Conservation (phyloP, 202 grass and related monocot genomes). For the Eragrostis tef region DNA sequence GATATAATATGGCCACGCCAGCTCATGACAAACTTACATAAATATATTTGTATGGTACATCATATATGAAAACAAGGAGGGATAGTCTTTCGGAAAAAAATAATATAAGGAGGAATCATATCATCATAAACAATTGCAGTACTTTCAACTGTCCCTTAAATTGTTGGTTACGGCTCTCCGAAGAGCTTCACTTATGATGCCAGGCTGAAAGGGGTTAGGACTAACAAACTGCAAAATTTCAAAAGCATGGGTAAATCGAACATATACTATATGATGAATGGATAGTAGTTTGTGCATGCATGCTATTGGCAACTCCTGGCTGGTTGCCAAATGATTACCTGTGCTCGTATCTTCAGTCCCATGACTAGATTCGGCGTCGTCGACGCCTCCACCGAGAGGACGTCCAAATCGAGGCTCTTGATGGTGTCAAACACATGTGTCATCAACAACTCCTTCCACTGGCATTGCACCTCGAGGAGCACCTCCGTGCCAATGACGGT, state of each 20-base stretch:
- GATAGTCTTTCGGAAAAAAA: too few relatives aligned
- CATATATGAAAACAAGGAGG: too few relatives aligned
- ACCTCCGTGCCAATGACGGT: constrained; percentile 29
- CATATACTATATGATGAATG: too few relatives aligned
- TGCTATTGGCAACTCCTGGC: too few relatives aligned
- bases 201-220: constrained; percentile 48
- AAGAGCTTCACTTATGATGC: constrained; percentile 63
- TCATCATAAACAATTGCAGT: too few relatives aligned
- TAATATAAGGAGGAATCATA: too few relatives aligned
- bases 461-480: constrained; percentile 59
- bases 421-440: constrained; percentile 62
- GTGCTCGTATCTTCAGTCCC: constrained; percentile 61
- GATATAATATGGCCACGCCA: too few relatives aligned
- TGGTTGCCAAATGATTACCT: constrained; percentile 40
- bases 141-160: not conserved
- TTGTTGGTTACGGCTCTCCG: constrained; percentile 50
- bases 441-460: constrained; percentile 66
- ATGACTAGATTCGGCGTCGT: constrained; percentile 43
- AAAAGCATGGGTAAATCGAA: not conserved
- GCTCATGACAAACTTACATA: too few relatives aligned
- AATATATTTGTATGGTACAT: too few relatives aligned
- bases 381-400: constrained; percentile 64
- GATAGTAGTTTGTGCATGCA: too few relatives aligned
- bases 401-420: constrained; percentile 59
- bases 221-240: constrained; percentile 48